Conservation (phyloP, 345 rosid genomes). For the Bruguiera sexangula region DNA sequence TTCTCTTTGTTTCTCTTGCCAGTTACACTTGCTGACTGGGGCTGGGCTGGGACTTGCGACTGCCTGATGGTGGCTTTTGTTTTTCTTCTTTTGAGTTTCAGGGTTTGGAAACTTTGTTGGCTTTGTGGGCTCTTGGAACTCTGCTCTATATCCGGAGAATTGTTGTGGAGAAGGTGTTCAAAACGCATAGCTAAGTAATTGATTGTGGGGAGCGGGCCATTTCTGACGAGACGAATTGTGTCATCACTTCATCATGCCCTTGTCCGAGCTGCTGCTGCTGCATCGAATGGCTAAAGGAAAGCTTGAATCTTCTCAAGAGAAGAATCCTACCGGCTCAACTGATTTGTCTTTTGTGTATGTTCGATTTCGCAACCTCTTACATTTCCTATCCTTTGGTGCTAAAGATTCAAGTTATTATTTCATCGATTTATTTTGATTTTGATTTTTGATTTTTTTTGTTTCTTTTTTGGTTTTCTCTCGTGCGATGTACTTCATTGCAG, state of each 20-base stretch:
- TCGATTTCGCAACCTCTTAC: slow-evolving; percentile 12
- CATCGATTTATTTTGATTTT: slow-evolving; percentile 3
- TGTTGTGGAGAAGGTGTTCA: no score
- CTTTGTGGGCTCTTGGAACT: no score
- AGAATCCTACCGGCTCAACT: slow-evolving; percentile 32
- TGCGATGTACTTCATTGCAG: slow-evolving; percentile 36
- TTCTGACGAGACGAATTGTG: slow-evolving; percentile 17
- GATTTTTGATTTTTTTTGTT: background rate
- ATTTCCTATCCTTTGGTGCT: background rate
- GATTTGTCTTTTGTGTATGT: slow-evolving; percentile 55
- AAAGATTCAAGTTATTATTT: background rate
- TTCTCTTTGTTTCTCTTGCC: background rate
- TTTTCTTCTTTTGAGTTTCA: no score
- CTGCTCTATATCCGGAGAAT: no score
- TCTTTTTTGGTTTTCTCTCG: background rate
- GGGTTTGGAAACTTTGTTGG: no score
- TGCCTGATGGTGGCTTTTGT: no score
- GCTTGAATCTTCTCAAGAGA: slow-evolving; percentile 44
- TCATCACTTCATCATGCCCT: slow-evolving; percentile 55
- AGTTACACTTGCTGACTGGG: no score
- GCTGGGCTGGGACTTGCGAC: no score
- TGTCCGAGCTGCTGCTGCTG: slow-evolving; percentile 67
- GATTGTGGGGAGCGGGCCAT: slow-evolving; percentile 10
- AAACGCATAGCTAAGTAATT: slow-evolving; percentile 16
- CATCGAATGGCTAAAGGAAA: slow-evolving; percentile 45